Base-by-base conservation (phyloP, 1,284 basidiomycete genomes). In the Leccinum pallidistipes region DNA sequence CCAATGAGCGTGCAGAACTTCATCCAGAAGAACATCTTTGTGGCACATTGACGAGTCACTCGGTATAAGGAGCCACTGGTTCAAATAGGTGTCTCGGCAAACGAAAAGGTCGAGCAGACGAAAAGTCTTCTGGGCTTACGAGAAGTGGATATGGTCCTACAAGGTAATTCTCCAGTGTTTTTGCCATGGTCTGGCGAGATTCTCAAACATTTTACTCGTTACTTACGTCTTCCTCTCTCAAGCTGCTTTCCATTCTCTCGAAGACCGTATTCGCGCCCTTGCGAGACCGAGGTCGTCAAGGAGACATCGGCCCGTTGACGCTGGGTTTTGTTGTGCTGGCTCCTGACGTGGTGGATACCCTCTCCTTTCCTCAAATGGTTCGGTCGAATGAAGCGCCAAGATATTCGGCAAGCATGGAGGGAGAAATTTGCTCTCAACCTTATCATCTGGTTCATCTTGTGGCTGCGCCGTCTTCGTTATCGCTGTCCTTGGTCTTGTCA, bases 1-100 rank as follows among this genome's bases (percentile, higher is more conserved):
- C 95, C 55, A 94, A 95, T 69, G 96, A 99, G 72, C 87, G 91
- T 14, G 40, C 94, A 97, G 60, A 83, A 87, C 66, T 97, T 92
- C 81, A 83, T 92, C 36, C 89, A 95, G 71, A 87, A 87, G 61
- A 82, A 83, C 9, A 79, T 97, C 18, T 95, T 95, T 71, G 93
- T 80, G 79, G 5, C 88, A 92, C 57, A 82, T 86, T 7, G 85
- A 85, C 56, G 94, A 98, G 75, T 97, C 47, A 50, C 24, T 24
- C 24, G 47, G 24, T 97, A 97, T 75, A 78, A 77, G 66, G 84
- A 86, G 29, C 84, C 86, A 36, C 76, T 91, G 63, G 74, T 75
- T 21, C 77, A 74, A 45, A 77, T 47, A 81, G 83, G 56, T 3
- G 24, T 62, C 73, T 76, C 78, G 38, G 78, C 82, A 31, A 71